A percentile compares a stretch with the other conserved stretches of the same genome.
These are phyloP conservation scores for Penicillium decumbens DNA, from an alignment of 2,329 filamentous ascomycete species.

Conservation along the genomic window DNA sequence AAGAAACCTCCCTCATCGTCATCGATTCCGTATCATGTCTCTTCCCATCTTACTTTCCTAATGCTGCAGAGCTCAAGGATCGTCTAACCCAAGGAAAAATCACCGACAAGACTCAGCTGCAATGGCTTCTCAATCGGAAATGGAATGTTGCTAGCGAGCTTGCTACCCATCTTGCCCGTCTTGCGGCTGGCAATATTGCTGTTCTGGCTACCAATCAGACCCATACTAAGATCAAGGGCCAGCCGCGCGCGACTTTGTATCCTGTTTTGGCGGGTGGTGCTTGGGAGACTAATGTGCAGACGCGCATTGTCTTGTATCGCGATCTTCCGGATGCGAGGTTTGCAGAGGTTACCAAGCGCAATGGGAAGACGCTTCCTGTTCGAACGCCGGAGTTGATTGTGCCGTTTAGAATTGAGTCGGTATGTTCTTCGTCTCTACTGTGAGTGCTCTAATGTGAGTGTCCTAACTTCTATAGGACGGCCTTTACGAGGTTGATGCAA, in stretches of 20 bases:
- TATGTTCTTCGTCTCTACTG: constrained; percentile 17
- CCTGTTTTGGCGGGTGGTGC: constrained; percentile 69
- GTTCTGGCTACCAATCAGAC: constrained; percentile 74
- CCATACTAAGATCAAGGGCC: constrained; percentile 71
- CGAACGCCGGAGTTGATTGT: constrained; percentile 32
- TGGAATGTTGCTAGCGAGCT: constrained; percentile 65
- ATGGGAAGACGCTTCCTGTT: constrained; percentile 46
- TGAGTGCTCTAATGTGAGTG: not conserved
- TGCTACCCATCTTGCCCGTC: constrained; percentile 57
- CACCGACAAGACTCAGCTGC: constrained; percentile 40
- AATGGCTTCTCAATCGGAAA: constrained; percentile 35
- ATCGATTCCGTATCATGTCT: constrained; percentile 74
- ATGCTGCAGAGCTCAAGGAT: constrained; percentile 41
- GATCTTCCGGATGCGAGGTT: constrained; percentile 61
- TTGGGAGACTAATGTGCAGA: constrained; percentile 76
- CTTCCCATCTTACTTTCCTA: constrained; percentile 72
- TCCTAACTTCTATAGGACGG: constrained; percentile 10
- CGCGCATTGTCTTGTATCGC: constrained; percentile 70
- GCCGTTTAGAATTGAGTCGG: constrained; percentile 39
- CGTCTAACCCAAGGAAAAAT: constrained; percentile 29
- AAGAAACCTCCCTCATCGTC: constrained; percentile 63
- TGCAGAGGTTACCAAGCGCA: constrained; percentile 61
- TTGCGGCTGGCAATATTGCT: constrained; percentile 69
- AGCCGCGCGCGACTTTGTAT: constrained; percentile 61
- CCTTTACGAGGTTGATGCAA: not conserved